Conservation (phyloP, 345 rosid genomes). For the Tarenaya hassleriana region DNA sequence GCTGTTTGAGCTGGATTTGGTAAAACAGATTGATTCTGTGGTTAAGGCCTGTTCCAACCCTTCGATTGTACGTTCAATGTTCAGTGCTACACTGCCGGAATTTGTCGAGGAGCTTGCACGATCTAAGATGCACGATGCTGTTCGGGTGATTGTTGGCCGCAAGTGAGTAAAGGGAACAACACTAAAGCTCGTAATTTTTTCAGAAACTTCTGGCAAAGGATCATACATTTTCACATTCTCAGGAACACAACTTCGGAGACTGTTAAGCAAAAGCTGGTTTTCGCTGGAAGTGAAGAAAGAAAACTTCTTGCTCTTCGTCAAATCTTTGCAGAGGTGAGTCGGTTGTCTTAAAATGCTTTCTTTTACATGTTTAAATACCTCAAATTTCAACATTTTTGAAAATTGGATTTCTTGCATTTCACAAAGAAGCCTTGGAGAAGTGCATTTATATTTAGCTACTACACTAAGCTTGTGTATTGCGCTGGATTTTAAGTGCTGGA, state of each 20-base stretch:
- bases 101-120: conserved; percentile 93
- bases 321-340: conserved; percentile 79
- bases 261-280: conserved; percentile 80
- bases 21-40: conserved; percentile 84
- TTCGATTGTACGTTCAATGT: conserved; percentile 67
- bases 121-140: conserved; percentile 91
- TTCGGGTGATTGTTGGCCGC: conserved; percentile 84
- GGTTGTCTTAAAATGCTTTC: not conserved
- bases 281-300: conserved; percentile 92
- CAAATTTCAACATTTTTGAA: too few relatives aligned
- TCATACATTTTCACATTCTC: conserved; percentile 19
- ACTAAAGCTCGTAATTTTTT: not conserved
- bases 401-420: too few relatives aligned
- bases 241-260: conserved; percentile 87
- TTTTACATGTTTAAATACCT: too few relatives aligned
- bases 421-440: too few relatives aligned
- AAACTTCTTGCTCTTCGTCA: conserved; percentile 88
- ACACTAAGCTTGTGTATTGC: too few relatives aligned
- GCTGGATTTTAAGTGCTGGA: too few relatives aligned
- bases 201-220: conserved; percentile 10
- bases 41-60: conserved; percentile 93
- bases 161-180: conserved; percentile 47
- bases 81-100: conserved; percentile 98
- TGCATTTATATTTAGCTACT: too few relatives aligned
- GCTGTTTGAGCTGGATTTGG: conserved; percentile 81